phyloP scores from a whole-genome alignment of 371 early-diverging fungal species.

The Haplosporangium sp. region DNA sequence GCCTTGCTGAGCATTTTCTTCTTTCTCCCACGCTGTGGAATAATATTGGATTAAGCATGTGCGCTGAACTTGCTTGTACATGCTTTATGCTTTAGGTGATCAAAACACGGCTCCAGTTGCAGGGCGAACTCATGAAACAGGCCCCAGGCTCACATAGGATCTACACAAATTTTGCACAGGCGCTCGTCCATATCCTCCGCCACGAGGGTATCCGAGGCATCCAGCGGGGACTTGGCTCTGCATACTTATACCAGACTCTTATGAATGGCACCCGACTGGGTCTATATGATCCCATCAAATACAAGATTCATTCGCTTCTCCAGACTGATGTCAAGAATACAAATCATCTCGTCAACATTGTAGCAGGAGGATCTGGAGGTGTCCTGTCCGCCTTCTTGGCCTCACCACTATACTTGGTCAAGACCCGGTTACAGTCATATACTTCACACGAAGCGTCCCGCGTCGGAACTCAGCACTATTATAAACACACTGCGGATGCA shows the following conservation, averaged over 20 bases:
- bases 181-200: conserved; percentile 79
- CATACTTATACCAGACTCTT: conserved; percentile 91
- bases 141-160: conserved; percentile 64
- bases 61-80: background rate
- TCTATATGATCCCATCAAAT: conserved; percentile 85
- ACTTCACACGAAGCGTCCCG: conserved; percentile 71
- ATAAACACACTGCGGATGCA: conserved; percentile 75
- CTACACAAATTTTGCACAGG: conserved; percentile 84
- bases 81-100: conserved; percentile 73
- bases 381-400: conserved; percentile 86
- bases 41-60: background rate
- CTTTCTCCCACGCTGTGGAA: conserved; percentile 33
- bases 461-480: conserved; percentile 93
- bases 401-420: conserved; percentile 92
- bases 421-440: conserved; percentile 94
- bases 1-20: too few relatives aligned
- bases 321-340: conserved; percentile 35
- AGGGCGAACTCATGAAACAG: conserved; percentile 83
- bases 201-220: conserved; percentile 89
- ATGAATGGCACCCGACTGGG: conserved; percentile 95
- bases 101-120: conserved; percentile 95
- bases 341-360: conserved; percentile 41
- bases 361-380: conserved; percentile 68
- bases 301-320: conserved; percentile 42
- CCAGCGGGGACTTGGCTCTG: conserved; percentile 92